Base-by-base conservation (phyloP, 371 early-diverging fungal genomes). In the Mucor indicus region DNA sequence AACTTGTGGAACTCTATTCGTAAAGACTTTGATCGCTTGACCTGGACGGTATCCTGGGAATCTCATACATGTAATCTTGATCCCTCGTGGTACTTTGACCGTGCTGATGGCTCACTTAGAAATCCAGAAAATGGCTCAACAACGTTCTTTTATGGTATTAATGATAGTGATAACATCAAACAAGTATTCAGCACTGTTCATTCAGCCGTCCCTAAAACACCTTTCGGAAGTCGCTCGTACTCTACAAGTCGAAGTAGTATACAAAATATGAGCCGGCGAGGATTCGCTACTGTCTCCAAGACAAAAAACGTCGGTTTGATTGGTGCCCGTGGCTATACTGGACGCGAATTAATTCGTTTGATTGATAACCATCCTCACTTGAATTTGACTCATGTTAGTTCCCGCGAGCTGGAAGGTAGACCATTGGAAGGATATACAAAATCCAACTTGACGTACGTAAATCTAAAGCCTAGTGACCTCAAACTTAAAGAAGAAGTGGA, bases 281-380 rank as follows among this genome's bases (percentile, higher is more conserved):
- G 76, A 41, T 86, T 75, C 66, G 63, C 80, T 23, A 83, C 70
- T 21, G 57, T 69, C n/a, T 45, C 64, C 9, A 41, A 50, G 3
- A 39, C 53, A 17, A 77, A 77, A 70, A 76, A 76, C 40, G 86
- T 97, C 38, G 96, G 96, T 30, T 72, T 97, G 29, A 93, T 97
- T 46, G 98, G 98, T 44, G 98, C 96, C 8, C 91, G 98, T 57
- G 98, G 98, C 11, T 91, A 89, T 67, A 95, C 95, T 21, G 98
- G 98, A 15, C 89, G 85, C 53, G 96, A 98, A 66, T 75, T 98
- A 45, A 92, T 98, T 59, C 79, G 81, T 45, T 72, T 98, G 22
- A 80, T 96, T 51, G 82, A 94, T 62, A 67, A 64, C 27, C 98
- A 98, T 62, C 95, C 95, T 35, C 49, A 80, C 20, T 60, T 94